Evolutionary conservation across 495 filamentous ascomycete species (phyloP).

Genomic region (Geoglossum glabrum): DNA sequence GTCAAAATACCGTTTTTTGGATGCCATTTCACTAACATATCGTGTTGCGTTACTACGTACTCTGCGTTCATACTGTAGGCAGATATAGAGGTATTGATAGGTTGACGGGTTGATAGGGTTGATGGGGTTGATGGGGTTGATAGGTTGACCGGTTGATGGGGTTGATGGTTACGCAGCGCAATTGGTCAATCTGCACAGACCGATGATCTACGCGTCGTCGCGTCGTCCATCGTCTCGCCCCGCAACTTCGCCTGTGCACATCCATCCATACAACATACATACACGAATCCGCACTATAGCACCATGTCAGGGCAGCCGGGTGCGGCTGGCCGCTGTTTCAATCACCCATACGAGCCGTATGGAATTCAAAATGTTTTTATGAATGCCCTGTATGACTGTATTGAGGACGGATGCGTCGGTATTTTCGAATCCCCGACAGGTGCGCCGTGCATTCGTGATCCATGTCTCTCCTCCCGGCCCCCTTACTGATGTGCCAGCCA

Average conservation of each 20-base stretch:
- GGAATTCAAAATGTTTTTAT: constrained; percentile 81
- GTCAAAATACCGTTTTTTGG: not conserved
- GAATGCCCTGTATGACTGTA: constrained; percentile 61
- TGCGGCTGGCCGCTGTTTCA: constrained; percentile 33
- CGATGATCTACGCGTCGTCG: not conserved
- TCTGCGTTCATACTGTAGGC: too few relatives aligned
- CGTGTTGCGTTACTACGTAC: not conserved
- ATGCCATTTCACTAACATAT: not conserved
- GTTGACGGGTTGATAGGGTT: too few relatives aligned
- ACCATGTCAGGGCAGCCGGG: not conserved
- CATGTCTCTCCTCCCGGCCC: not conserved
- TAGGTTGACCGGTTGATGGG: too few relatives aligned
- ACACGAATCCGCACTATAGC: not conserved
- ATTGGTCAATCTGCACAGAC: too few relatives aligned
- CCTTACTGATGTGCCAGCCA: not conserved
- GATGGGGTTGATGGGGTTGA: too few relatives aligned
- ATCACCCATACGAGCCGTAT: constrained; percentile 87
- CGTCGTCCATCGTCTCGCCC: too few relatives aligned
- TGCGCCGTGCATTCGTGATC: not conserved
- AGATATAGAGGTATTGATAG: too few relatives aligned
- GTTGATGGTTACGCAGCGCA: too few relatives aligned
- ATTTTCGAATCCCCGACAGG: constrained; percentile 91
- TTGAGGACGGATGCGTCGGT: constrained; percentile 62
- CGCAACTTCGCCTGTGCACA: too few relatives aligned
- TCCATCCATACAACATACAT: too few relatives aligned